Evolutionary conservation across 1,139 yeast genomes (phyloP).

Genomic region (Kodamaea anthophila): DNA sequence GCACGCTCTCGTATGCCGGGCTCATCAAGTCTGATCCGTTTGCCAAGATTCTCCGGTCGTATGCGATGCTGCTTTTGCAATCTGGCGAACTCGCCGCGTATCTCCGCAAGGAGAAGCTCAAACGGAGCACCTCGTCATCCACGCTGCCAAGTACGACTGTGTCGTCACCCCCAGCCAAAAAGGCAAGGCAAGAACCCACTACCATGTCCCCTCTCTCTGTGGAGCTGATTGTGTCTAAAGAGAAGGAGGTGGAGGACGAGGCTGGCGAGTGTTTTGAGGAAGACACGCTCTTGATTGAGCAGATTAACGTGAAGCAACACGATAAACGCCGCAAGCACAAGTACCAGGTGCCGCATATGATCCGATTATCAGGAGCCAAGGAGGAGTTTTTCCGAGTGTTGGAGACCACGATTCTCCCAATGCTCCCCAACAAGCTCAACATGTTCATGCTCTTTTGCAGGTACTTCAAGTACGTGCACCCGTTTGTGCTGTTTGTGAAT

Average conservation of each 20-base stretch:
- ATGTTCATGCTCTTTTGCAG: slow-evolving; percentile 27
- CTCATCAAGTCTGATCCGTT: slow-evolving; percentile 40
- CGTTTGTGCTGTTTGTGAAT: slow-evolving; percentile 34
- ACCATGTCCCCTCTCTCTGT: slow-evolving; percentile 4
- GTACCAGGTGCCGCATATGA: slow-evolving; percentile 6
- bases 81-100: slow-evolving; percentile 34
- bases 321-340: slow-evolving; percentile 1
- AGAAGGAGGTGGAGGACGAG: slow-evolving; percentile 9
- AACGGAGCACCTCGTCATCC: slow-evolving; percentile 5
- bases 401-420: slow-evolving; percentile 21
- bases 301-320: slow-evolving; percentile 10
- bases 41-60: slow-evolving; percentile 33
- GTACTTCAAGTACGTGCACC: slow-evolving; percentile 36
- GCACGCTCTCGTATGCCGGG: slow-evolving; percentile 38
- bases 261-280: slow-evolving; percentile 14
- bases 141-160: slow-evolving; percentile 1
- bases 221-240: slow-evolving; percentile 3
- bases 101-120: slow-evolving; percentile 17
- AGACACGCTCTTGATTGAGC: slow-evolving; percentile 16
- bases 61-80: slow-evolving; percentile 28
- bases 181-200: slow-evolving; percentile 2
- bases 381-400: slow-evolving; percentile 25
- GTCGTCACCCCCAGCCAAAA: slow-evolving; percentile 2
- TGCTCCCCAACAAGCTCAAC: slow-evolving; percentile 28
- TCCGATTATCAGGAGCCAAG: slow-evolving; percentile 1